A percentile compares a stretch with the other conserved stretches of the same genome.
Conservation (phyloP, 768 basidiomycete species). For the Russula sp. region DNA sequence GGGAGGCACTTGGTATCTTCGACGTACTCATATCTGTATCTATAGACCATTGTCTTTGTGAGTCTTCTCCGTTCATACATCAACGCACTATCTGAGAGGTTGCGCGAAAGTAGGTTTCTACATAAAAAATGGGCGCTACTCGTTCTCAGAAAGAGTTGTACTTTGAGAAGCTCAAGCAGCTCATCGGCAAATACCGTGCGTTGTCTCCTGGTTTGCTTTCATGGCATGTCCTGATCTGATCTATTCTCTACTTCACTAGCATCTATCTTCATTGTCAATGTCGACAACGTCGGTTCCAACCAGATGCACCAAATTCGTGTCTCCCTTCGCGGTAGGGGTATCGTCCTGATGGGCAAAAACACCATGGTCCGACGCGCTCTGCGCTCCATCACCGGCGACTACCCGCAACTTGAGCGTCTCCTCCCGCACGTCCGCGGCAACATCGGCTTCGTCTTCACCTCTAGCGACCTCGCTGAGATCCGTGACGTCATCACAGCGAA, state of each 20-base stretch:
- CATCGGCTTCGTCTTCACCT: constrained; percentile 98
- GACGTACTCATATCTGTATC: constrained; percentile 12
- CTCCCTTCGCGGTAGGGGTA: constrained; percentile 91
- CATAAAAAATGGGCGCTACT: constrained; percentile 74
- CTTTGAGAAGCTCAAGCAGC: constrained; percentile 90
- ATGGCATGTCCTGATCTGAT: neutral
- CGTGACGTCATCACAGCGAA: constrained; percentile 92
- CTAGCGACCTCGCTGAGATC: constrained; percentile 86
- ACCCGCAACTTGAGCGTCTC: constrained; percentile 93
- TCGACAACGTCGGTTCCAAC: constrained; percentile 99
- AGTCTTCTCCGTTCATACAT: neutral
- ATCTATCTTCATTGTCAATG: constrained; percentile 98
- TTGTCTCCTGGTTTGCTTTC: constrained; percentile 20
- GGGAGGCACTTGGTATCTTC: constrained; percentile 62
- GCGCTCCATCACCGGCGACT: constrained; percentile 82
- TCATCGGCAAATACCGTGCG: constrained; percentile 85
- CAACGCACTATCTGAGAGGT: neutral
- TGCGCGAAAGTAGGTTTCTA: constrained; percentile 16
- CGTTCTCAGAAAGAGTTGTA: constrained; percentile 87
- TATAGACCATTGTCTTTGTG: constrained; percentile 15
- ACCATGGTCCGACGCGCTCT: constrained; percentile 99
- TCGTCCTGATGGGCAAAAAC: constrained; percentile 99
- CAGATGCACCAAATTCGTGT: constrained; percentile 99
- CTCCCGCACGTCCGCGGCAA: constrained; percentile 95
- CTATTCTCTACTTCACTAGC: constrained; percentile 41